Base-by-base conservation (phyloP, 1,139 yeast species). In the Hyphopichia buzzinii region DNA sequence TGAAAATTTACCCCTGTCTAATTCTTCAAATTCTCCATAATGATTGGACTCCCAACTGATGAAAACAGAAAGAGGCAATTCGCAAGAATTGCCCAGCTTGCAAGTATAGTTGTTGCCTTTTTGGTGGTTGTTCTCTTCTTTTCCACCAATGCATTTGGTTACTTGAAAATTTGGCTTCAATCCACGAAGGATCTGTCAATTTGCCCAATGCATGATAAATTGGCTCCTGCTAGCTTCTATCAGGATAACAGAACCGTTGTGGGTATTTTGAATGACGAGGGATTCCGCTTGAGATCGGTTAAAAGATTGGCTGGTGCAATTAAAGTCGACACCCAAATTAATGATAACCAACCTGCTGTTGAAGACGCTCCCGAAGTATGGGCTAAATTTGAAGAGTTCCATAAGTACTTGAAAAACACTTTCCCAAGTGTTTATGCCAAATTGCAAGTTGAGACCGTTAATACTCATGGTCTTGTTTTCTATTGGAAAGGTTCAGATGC, bases 401-500 rank as follows among this genome's bases (percentile, higher is more conserved):
- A 81, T 43, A 48, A 61, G 10, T 83, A 73, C 50, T 64, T 86
- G 43, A 64, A 67, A 37, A 42, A 59, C 17, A 67, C 83, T 0
- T 86, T 81, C 62, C 92, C 94, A 1, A 45, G 63, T 31, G 74
- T 84, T 12, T 75, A 77, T 50, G 45, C 62, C 29, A 50, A 67
- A 16, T 57, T 81, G 39, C 64, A 67, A 36, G 64, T 80, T 23
- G 80, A 79, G 33, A 68, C 64, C 26, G 79, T 85, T 35, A 85
- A 86, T 51, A 72, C 77, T 26, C 74, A 79, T 44, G 92, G 89
- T 1, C 62, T 86, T 40, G 72, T 86, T 13, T 79, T 70, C 52
- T 73, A 81, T 19, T 82, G 87, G 83, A 61, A 76, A 45, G 95
- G 95, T 16, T 52, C 74, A 0, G 62, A 79, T 40, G 31, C 55